These are phyloP conservation scores for Globisporangium alternatum DNA, from an alignment of 352 stramenopile genomes.

Conservation along the genomic window DNA sequence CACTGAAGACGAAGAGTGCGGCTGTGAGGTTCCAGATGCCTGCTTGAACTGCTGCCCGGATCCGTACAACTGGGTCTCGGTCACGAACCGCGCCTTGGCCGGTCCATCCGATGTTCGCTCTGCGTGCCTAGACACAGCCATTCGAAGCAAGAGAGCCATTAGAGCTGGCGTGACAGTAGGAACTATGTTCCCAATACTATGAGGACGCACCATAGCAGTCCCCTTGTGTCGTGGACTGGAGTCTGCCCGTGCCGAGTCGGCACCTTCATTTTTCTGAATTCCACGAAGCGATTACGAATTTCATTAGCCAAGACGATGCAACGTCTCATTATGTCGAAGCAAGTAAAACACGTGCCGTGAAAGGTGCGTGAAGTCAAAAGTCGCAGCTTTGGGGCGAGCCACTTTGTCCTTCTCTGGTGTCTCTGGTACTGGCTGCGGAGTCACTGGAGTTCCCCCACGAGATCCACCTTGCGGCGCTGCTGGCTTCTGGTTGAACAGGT, in stretches of 20 bases:
- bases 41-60: conserved; percentile 16
- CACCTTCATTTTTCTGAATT: conserved; percentile 27
- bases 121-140: not conserved
- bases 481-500: conserved; percentile 25
- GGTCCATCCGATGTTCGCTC: not conserved
- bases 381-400: conserved; percentile 16
- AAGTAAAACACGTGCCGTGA: conserved; percentile 20
- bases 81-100: conserved; percentile 25
- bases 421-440: not conserved
- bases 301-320: not conserved
- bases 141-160: not conserved
- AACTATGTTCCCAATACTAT: not conserved
- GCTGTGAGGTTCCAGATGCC: not conserved
- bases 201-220: conserved; percentile 23
- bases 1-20: not conserved
- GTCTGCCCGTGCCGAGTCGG: conserved; percentile 42
- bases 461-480: not conserved
- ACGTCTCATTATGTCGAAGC: not conserved
- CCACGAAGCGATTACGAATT: not conserved
- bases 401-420: conserved; percentile 11
- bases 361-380: conserved; percentile 49
- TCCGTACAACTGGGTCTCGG: conserved; percentile 45
- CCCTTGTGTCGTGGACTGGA: conserved; percentile 34
- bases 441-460: not conserved
- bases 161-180: not conserved